phyloP scores from a whole-genome alignment of 495 filamentous ascomycete species.

The Entonaema liquescens region DNA sequence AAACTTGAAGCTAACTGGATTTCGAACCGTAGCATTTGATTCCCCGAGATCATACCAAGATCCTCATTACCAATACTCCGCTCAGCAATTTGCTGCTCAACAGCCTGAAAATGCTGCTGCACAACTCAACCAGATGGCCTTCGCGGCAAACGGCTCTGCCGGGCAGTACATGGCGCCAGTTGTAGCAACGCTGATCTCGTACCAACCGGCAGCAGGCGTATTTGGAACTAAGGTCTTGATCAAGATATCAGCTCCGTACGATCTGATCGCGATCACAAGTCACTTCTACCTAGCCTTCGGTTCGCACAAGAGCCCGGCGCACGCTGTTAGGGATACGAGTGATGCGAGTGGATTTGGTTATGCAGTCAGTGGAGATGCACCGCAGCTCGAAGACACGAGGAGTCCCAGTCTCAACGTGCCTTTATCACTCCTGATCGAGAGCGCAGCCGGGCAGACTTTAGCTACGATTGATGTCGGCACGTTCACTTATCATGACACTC shows the following conservation, averaged over 20 bases:
- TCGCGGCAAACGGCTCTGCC: constrained; percentile 61
- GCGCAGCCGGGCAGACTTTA: constrained; percentile 67
- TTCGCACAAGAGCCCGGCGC: constrained; percentile 68
- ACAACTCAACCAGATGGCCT: constrained; percentile 61
- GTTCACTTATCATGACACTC: constrained; percentile 71
- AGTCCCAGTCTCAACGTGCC: constrained; percentile 74
- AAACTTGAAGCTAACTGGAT: constrained; percentile 42
- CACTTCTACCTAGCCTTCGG: constrained; percentile 79
- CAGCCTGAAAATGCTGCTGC: constrained; percentile 57
- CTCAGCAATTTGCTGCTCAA: constrained; percentile 52
- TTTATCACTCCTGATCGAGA: constrained; percentile 75
- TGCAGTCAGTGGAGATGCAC: constrained; percentile 74
- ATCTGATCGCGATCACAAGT: constrained; percentile 65
- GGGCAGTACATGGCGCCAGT: constrained; percentile 59
- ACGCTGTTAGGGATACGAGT: constrained; percentile 67
- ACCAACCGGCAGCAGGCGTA: constrained; percentile 70
- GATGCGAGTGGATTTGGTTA: constrained; percentile 72
- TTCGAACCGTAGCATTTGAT: constrained; percentile 58
- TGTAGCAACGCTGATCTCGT: constrained; percentile 69
- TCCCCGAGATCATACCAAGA: constrained; percentile 53
- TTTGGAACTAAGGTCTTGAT: constrained; percentile 75
- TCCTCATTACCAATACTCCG: constrained; percentile 55
- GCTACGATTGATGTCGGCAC: constrained; percentile 73
- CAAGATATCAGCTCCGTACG: constrained; percentile 76
- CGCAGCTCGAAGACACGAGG: constrained; percentile 71